Conservation (phyloP, 2,329 filamentous ascomycete genomes). For the Stachybotrys chartarum region DNA sequence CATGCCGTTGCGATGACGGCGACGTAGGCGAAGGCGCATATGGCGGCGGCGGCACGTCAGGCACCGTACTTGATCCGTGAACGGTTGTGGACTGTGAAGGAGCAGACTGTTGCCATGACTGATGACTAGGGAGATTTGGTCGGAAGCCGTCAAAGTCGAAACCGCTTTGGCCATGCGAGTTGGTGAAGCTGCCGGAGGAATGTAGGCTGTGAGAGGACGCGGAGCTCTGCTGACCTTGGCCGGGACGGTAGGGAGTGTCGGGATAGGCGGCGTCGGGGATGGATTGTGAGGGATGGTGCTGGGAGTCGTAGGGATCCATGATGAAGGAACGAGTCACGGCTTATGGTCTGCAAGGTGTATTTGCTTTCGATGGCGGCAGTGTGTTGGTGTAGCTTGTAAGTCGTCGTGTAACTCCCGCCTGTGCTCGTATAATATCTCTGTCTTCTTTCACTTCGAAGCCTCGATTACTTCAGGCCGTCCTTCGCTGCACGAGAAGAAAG, state of each 20-base stretch:
- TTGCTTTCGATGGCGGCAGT: too few relatives aligned
- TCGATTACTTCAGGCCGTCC: too few relatives aligned
- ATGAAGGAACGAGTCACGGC: neutral
- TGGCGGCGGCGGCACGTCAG: neutral
- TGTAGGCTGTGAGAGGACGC: neutral
- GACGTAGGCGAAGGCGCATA: neutral
- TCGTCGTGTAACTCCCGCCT: too few relatives aligned
- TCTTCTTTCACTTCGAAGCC: too few relatives aligned
- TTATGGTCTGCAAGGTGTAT: too few relatives aligned
- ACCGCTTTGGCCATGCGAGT: neutral
- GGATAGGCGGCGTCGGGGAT: conserved; percentile 23
- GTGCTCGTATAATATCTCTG: too few relatives aligned
- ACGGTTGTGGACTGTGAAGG: neutral
- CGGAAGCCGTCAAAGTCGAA: neutral
- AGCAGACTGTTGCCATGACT: neutral
- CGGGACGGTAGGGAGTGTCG: conserved; percentile 17
- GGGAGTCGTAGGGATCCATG: conserved; percentile 12
- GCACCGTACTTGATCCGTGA: neutral
- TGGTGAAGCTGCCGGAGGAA: neutral
- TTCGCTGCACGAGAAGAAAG: too few relatives aligned
- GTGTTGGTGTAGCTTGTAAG: too few relatives aligned
- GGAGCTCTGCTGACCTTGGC: conserved; percentile 4
- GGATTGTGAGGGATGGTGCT: conserved; percentile 18
- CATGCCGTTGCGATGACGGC: neutral
- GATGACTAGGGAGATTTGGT: neutral